Conservation (phyloP, 2,329 filamentous ascomycete species). For the Aciculosporium take region DNA sequence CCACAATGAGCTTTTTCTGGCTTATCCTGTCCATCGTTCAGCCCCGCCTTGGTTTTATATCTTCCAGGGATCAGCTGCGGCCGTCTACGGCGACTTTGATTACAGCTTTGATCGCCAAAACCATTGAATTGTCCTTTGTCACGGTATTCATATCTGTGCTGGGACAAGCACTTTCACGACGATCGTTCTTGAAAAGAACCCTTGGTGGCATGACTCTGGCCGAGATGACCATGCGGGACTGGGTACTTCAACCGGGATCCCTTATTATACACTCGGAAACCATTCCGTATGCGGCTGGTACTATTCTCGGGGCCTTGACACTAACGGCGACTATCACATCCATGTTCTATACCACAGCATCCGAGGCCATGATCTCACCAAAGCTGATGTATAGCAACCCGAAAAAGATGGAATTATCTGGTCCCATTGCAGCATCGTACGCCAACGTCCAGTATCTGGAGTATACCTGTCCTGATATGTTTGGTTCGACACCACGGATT, state of each 20-base stretch:
- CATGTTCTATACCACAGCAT: slow-evolving; percentile 64
- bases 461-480: slow-evolving; percentile 45
- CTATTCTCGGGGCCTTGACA: slow-evolving; percentile 49
- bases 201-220: slow-evolving; percentile 59
- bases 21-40: slow-evolving; percentile 46
- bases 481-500: slow-evolving; percentile 27
- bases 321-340: slow-evolving; percentile 49
- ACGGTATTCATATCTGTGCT: slow-evolving; percentile 63
- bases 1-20: slow-evolving; percentile 50
- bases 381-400: slow-evolving; percentile 48
- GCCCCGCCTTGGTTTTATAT: slow-evolving; percentile 49
- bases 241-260: slow-evolving; percentile 59
- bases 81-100: slow-evolving; percentile 53
- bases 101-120: slow-evolving; percentile 57
- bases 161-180: slow-evolving; percentile 59
- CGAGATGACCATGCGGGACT: slow-evolving; percentile 64
- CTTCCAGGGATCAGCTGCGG: slow-evolving; percentile 35
- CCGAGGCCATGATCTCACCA: slow-evolving; percentile 60
- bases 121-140: slow-evolving; percentile 65
- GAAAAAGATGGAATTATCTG: slow-evolving; percentile 34
- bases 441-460: slow-evolving; percentile 46
- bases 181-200: slow-evolving; percentile 46
- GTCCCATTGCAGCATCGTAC: slow-evolving; percentile 46
- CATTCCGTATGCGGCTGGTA: slow-evolving; percentile 47
- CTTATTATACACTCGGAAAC: slow-evolving; percentile 56